Evolutionary conservation across 2,329 filamentous ascomycete species (phyloP).

Genomic region (Exophiala sideris): DNA sequence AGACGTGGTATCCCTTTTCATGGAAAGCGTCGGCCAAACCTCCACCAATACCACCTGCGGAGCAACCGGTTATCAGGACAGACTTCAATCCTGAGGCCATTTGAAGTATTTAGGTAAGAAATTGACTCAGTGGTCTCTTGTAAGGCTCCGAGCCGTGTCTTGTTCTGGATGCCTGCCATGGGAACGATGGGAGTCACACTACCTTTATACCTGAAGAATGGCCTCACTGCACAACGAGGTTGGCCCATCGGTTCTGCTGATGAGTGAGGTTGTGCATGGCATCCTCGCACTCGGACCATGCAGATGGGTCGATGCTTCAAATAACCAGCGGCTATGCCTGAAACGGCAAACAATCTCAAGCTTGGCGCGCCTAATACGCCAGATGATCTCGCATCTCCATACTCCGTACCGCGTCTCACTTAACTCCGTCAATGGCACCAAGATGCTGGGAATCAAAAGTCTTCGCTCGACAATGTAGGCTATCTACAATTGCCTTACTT

Average conservation of each 20-base stretch:
- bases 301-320: background rate
- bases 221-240: background rate
- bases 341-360: conserved; percentile 4
- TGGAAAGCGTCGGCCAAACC: conserved; percentile 40
- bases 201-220: background rate
- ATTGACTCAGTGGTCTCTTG: background rate
- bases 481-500: background rate
- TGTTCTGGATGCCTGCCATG: background rate
- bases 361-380: conserved; percentile 4
- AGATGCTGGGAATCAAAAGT: background rate
- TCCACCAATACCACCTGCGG: conserved; percentile 40
- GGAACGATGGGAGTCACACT: background rate
- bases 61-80: conserved; percentile 32
- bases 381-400: background rate
- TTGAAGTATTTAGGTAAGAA: background rate
- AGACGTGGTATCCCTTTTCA: conserved; percentile 37
- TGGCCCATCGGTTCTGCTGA: background rate
- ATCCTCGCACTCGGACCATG: too few relatives aligned
- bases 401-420: background rate
- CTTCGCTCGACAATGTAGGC: background rate
- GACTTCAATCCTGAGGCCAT: conserved; percentile 16
- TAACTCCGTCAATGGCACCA: background rate
- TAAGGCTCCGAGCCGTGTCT: background rate
- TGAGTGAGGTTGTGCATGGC: background rate
- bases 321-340: conserved; percentile 1